Evolutionary conservation across 1,284 basidiomycete genomes (phyloP).

Genomic region (Ceratobasidium sp.): DNA sequence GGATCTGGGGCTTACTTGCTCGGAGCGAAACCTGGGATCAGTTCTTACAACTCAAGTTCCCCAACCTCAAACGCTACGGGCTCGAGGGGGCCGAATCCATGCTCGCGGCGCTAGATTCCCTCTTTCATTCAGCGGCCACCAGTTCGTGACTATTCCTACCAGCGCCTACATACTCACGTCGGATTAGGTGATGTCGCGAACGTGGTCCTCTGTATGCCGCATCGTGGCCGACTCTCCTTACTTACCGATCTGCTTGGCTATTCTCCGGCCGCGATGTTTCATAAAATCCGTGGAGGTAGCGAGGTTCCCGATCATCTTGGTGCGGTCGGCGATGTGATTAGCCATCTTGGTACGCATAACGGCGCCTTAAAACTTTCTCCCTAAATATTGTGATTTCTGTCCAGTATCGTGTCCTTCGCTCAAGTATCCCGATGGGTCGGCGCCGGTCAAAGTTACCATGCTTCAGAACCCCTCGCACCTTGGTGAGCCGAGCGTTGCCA

Average conservation of each 20-base stretch:
- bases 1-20: slow-evolving; percentile 72
- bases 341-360: slow-evolving; percentile 68
- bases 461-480: slow-evolving; percentile 89
- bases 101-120: slow-evolving; percentile 79
- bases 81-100: slow-evolving; percentile 90
- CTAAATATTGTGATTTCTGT: slow-evolving; percentile 3
- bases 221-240: slow-evolving; percentile 73
- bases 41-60: slow-evolving; percentile 82
- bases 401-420: slow-evolving; percentile 67
- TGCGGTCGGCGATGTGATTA: slow-evolving; percentile 83
- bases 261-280: slow-evolving; percentile 72
- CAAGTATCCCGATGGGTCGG: slow-evolving; percentile 58
- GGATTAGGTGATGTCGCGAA: slow-evolving; percentile 68
- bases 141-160: slow-evolving; percentile 52
- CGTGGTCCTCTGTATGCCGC: slow-evolving; percentile 78
- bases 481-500: slow-evolving; percentile 52
- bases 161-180: neutral
- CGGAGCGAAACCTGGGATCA: slow-evolving; percentile 82
- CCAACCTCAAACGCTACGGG: slow-evolving; percentile 57
- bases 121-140: slow-evolving; percentile 71
- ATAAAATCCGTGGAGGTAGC: slow-evolving; percentile 81
- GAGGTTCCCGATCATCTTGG: slow-evolving; percentile 73
- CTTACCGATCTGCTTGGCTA: slow-evolving; percentile 78
- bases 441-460: slow-evolving; percentile 71
- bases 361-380: neutral